These are phyloP conservation scores for Skeletonema marinoi DNA, from an alignment of 108 stramenopile genomes.

Conservation along the genomic window DNA sequence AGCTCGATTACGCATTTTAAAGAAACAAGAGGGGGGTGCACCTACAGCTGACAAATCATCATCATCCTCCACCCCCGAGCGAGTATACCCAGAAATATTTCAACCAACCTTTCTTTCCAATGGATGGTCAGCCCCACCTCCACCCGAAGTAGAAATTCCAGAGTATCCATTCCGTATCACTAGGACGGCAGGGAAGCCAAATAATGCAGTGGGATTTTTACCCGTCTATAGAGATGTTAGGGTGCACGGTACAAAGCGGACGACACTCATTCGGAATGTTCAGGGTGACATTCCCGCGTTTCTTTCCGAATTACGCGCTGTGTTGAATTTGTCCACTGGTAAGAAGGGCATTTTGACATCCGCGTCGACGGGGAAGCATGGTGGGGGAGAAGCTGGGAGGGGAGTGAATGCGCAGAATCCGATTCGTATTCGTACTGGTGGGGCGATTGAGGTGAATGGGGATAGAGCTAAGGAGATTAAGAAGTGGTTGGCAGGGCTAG, in stretches of 20 bases:
- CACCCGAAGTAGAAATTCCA: slow-evolving; percentile 52
- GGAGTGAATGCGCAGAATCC: slow-evolving; percentile 49
- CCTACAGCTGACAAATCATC: not conserved
- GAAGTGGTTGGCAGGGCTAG: slow-evolving; percentile 82
- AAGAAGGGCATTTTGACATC: slow-evolving; percentile 35
- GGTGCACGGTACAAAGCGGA: slow-evolving; percentile 75
- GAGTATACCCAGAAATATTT: slow-evolving; percentile 35
- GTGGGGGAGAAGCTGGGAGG: slow-evolving; percentile 47
- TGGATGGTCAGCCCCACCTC: slow-evolving; percentile 82
- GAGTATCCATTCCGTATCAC: slow-evolving; percentile 73
- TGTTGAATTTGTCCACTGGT: slow-evolving; percentile 52
- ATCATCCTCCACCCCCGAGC: slow-evolving; percentile 8
- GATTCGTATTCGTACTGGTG: slow-evolving; percentile 78
- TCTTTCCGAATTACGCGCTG: slow-evolving; percentile 71
- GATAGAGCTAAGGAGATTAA: slow-evolving; percentile 70
- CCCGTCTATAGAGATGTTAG: slow-evolving; percentile 84
- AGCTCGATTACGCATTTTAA: slow-evolving; percentile 57
- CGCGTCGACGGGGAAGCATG: slow-evolving; percentile 34
- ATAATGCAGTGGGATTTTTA: slow-evolving; percentile 78
- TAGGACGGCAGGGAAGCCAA: slow-evolving; percentile 75
- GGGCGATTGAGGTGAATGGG: slow-evolving; percentile 87
- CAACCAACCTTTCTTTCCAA: slow-evolving; percentile 68
- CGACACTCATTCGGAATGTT: slow-evolving; percentile 80
- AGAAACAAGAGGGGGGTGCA: slow-evolving; percentile 26
- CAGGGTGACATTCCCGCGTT: slow-evolving; percentile 71